phyloP scores from a whole-genome alignment of 495 filamentous ascomycete genomes.

The Gamarada debralockiae region DNA sequence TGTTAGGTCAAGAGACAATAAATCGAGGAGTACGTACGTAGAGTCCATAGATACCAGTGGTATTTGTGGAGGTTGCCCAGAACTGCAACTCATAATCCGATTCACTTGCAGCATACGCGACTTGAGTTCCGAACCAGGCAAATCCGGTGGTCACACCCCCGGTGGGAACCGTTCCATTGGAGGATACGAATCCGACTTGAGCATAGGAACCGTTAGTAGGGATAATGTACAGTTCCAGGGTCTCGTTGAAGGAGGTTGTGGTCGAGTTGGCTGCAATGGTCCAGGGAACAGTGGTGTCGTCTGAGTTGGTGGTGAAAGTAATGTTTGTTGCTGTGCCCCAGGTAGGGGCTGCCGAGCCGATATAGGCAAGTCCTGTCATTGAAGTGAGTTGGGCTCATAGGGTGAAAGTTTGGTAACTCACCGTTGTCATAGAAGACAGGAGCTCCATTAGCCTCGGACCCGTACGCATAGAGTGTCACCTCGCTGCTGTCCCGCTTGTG shows the following conservation, averaged over 20 bases:
- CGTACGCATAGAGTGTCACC: conserved; percentile 14
- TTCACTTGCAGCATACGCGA: conserved; percentile 15
- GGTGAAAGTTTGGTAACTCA: neutral
- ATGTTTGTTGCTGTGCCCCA: conserved; percentile 5
- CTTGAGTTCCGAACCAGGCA: conserved; percentile 16
- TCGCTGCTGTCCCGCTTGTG: conserved; percentile 2
- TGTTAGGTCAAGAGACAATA: too few species aligned
- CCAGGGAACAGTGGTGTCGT: conserved; percentile 10
- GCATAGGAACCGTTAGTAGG: conserved; percentile 1
- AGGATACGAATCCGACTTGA: conserved; percentile 15
- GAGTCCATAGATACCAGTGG: conserved; percentile 4
- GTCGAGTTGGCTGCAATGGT: conserved; percentile 1
- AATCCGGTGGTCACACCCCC: conserved; percentile 13
- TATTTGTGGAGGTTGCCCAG: conserved; percentile 8
- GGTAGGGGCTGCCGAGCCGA: neutral
- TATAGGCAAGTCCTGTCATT: conserved; percentile 16
- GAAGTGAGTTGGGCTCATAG: neutral
- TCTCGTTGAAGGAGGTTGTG: conserved; percentile 15
- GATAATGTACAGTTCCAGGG: conserved; percentile 11
- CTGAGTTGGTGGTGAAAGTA: conserved; percentile 3
- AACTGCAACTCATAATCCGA: conserved; percentile 8
- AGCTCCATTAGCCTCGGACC: conserved; percentile 9
- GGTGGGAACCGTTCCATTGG: conserved; percentile 5
- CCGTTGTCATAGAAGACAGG: conserved; percentile 17
- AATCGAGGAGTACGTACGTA: too few species aligned